Percentiles rank a stretch among this genome's conserved stretches.
phyloP scores from a whole-genome alignment of 2,329 filamentous ascomycete genomes.

The Colletotrichum cereale region DNA sequence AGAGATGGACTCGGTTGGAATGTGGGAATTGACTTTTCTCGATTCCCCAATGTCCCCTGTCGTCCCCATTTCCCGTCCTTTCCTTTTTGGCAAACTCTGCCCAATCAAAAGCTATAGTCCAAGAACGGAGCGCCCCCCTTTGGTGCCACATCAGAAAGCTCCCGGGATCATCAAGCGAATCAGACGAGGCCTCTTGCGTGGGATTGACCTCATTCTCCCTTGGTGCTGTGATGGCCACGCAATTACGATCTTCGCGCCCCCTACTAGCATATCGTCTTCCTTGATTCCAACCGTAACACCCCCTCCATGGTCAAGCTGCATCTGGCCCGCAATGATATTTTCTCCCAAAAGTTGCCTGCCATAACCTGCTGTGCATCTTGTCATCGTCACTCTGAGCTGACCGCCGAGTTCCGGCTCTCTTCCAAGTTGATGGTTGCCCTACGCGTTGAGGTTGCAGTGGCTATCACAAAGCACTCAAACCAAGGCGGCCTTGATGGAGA shows the following conservation, averaged over 20 bases:
- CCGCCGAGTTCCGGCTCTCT: not conserved
- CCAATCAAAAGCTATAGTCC: conserved; percentile 18
- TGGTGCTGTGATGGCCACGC: conserved; percentile 4
- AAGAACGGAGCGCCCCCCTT: not conserved
- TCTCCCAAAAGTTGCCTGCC: not conserved
- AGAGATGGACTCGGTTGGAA: conserved; percentile 5
- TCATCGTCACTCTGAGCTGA: conserved; percentile 10
- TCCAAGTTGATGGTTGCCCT: not conserved
- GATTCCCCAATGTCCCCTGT: conserved; percentile 14
- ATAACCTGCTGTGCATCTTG: not conserved
- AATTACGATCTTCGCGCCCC: not conserved
- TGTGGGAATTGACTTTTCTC: conserved; percentile 20
- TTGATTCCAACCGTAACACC: conserved; percentile 14
- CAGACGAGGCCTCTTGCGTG: not conserved
- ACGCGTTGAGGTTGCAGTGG: not conserved
- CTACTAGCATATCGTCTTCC: conserved; percentile 13
- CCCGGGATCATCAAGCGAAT: conserved; percentile 14
- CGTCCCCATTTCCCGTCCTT: conserved; percentile 15
- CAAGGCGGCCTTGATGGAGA: not conserved
- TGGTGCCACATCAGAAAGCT: conserved; percentile 7
- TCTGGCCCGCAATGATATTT: not conserved
- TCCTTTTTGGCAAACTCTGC: conserved; percentile 20
- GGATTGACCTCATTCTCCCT: conserved; percentile 29
- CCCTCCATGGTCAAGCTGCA: not conserved
- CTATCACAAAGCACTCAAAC: not conserved